Percentiles rank a stretch among this genome's conserved stretches.
Conservation (phyloP, 305 asterid genomes). For the Fraxinus sp. region DNA sequence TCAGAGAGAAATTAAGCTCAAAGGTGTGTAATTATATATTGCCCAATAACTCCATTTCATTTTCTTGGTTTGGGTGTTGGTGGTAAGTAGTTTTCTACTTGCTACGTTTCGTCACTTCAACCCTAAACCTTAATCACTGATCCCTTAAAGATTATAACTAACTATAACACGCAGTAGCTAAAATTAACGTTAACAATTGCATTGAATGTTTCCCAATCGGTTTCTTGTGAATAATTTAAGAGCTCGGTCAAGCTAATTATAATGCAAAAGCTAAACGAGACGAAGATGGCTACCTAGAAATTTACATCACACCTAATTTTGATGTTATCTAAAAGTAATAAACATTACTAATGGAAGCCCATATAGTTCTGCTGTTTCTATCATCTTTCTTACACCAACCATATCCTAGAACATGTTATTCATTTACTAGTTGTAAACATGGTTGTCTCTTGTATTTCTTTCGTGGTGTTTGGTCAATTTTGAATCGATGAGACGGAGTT, state of each 20-base stretch:
- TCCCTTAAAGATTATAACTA: background rate
- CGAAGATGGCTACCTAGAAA: conserved; percentile 43
- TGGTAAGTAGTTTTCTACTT: background rate
- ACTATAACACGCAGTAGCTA: background rate
- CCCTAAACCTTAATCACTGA: conserved; percentile 29
- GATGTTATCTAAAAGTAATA: conserved; percentile 36
- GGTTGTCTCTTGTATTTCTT: background rate
- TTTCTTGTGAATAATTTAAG: conserved; percentile 1
- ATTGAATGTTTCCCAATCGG: conserved; percentile 11
- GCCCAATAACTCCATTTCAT: background rate
- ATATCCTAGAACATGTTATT: background rate
- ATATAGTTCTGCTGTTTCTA: conserved; percentile 53
- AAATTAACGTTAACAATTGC: conserved; percentile 11
- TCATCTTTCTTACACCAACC: conserved; percentile 52
- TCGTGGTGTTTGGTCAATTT: background rate
- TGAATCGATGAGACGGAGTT: background rate
- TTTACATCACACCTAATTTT: conserved; percentile 59
- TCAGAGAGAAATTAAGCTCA: background rate
- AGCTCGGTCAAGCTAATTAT: conserved; percentile 32
- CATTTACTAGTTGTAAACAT: background rate
- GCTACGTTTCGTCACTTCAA: conserved; percentile 31
- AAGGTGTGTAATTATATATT: background rate
- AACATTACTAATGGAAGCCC: background rate
- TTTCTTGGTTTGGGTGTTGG: background rate
- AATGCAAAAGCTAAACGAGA: conserved; percentile 23